A percentile compares a stretch with the other conserved stretches of the same genome.
These are phyloP conservation scores for Coniophora puteana DNA, from an alignment of 1,284 basidiomycete genomes.

Conservation along the genomic window DNA sequence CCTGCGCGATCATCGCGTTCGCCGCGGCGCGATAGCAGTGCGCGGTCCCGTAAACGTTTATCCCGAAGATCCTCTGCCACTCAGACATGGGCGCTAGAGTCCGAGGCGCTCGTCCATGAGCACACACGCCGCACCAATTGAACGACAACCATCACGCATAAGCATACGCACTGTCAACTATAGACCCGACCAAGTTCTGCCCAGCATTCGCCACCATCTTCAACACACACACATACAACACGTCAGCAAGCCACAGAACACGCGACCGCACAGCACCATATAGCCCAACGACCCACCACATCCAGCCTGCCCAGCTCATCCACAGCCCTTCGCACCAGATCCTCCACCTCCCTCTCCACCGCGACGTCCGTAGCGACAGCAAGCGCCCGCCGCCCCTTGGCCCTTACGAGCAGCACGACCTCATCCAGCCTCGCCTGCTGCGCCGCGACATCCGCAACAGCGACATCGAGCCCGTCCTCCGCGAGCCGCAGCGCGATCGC, in stretches of 20 bases:
- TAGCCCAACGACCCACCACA: constrained; percentile 4
- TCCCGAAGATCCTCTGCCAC: constrained; percentile 26
- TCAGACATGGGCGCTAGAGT: constrained; percentile 9
- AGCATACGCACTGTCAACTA: background rate
- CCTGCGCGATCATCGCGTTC: constrained; percentile 36
- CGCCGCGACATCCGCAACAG: constrained; percentile 21
- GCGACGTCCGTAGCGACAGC: constrained; percentile 15
- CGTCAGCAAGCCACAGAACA: no score
- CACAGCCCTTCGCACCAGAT: constrained; percentile 4
- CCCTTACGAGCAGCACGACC: constrained; percentile 8
- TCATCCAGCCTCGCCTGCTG: constrained; percentile 13
- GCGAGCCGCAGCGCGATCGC: constrained; percentile 26
- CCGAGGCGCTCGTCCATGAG: background rate
- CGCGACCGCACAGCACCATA: background rate
- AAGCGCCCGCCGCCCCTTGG: constrained; percentile 16
- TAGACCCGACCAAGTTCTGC: constrained; percentile 5
- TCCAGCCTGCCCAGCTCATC: constrained; percentile 7
- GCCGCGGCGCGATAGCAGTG: constrained; percentile 37
- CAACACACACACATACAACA: no score
- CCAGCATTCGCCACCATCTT: constrained; percentile 35
- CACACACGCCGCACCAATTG: background rate
- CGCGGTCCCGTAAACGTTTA: constrained; percentile 33
- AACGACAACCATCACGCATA: no score
- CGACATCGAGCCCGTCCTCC: constrained; percentile 27
- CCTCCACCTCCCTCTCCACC: constrained; percentile 4